Conservation (phyloP, 2,329 filamentous ascomycete genomes). For the Fusarium bulbicola region DNA sequence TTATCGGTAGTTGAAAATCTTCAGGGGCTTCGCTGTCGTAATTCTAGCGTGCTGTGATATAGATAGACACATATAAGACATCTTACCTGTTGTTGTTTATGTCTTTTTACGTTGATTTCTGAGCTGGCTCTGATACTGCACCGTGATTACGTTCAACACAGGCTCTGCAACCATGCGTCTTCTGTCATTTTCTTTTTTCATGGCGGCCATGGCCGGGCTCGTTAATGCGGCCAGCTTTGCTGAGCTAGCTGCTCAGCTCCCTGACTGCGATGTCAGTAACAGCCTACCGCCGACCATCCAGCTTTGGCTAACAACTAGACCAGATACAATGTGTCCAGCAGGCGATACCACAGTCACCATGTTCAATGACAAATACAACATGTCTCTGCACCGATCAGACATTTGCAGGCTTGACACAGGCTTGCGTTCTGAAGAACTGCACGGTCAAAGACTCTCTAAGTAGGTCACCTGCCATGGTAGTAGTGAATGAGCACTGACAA, state of each 20-base stretch:
- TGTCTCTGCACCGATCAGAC: constrained; percentile 29
- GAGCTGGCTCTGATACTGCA: background rate
- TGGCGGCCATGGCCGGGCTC: background rate
- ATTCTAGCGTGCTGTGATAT: background rate
- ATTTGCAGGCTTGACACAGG: constrained; percentile 20
- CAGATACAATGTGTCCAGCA: constrained; percentile 26
- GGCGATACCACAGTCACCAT: constrained; percentile 19
- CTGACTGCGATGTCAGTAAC: constrained; percentile 16
- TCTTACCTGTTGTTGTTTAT: background rate
- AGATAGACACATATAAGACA: background rate
- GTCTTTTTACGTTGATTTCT: background rate
- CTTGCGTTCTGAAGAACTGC: constrained; percentile 19
- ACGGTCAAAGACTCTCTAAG: constrained; percentile 30
- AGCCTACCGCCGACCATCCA: no score
- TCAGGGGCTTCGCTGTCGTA: constrained; percentile 1
- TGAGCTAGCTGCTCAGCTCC: constrained; percentile 20
- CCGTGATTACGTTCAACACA: background rate
- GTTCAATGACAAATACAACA: constrained; percentile 23
- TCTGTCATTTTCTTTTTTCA: constrained; percentile 5
- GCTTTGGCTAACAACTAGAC: background rate
- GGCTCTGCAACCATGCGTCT: constrained; percentile 19
- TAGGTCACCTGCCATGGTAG: background rate
- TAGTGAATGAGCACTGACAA: background rate
- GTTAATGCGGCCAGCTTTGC: constrained; percentile 21
- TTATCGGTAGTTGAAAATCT: constrained; percentile 6